Conservation (phyloP, 306 rosid genomes). For the Psophocarpus tetragonolobus region DNA sequence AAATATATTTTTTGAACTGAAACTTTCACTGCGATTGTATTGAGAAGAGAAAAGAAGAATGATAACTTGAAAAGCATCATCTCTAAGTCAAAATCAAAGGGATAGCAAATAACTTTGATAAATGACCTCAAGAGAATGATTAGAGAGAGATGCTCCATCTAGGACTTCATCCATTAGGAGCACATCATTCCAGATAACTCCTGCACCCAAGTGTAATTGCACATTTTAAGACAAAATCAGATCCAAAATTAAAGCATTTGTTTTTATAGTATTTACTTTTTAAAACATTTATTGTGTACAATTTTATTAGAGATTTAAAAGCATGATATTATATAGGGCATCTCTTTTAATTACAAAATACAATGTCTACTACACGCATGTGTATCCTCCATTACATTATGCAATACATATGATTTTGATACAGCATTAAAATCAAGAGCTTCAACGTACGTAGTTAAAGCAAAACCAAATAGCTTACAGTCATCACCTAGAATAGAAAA, state of each 20-base stretch:
- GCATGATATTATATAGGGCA: not conserved
- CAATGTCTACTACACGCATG: not conserved
- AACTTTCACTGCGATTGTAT: constrained; percentile 1
- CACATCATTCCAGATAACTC: constrained; percentile 68
- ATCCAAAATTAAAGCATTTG: not conserved
- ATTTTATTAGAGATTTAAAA: not conserved
- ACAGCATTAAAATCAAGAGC: not conserved
- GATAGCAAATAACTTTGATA: constrained; percentile 17
- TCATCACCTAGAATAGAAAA: not conserved
- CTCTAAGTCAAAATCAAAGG: constrained; percentile 1
- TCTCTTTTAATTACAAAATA: not conserved
- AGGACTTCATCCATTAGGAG: constrained; percentile 64
- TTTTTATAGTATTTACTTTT: not conserved
- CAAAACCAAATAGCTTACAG: not conserved
- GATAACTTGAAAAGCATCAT: not conserved
- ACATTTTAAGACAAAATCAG: constrained; percentile 2
- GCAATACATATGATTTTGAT: not conserved
- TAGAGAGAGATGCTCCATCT: constrained; percentile 50
- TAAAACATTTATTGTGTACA: not conserved
- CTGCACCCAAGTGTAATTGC: constrained; percentile 44
- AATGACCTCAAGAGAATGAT: constrained; percentile 64
- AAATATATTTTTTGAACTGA: constrained; percentile 1
- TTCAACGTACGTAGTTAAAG: not conserved
- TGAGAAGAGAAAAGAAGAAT: not conserved
- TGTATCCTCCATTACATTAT: not conserved